Percentiles rank a stretch among this genome's conserved stretches.
These are phyloP conservation scores for Linnemannia exigua DNA, from an alignment of 192 early-diverging fungal genomes.

Conservation along the genomic window DNA sequence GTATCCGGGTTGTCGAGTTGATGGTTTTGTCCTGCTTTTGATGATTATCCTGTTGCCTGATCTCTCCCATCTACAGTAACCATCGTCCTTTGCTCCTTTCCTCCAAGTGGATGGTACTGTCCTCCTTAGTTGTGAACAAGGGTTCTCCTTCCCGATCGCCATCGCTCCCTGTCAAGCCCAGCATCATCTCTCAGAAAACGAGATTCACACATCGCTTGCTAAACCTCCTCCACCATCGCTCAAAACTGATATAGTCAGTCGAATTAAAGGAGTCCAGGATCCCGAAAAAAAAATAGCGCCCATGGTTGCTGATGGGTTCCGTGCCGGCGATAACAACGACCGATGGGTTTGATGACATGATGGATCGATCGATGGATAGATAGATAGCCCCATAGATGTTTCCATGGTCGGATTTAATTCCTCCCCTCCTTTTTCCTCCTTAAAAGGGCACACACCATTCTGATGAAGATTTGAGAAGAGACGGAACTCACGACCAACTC, in stretches of 20 bases:
- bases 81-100: not conserved
- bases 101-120: not conserved
- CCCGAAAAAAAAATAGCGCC: not conserved
- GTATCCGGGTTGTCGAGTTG: not conserved
- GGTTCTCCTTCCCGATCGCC: not conserved
- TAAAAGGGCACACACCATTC: conserved; percentile 1
- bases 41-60: not conserved
- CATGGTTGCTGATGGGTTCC: not conserved
- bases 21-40: not conserved
- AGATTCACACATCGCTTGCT: not conserved
- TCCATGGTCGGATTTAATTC: not conserved
- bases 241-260: not conserved
- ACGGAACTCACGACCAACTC: conserved; percentile 12
- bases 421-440: not conserved
- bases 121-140: not conserved
- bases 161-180: not conserved
- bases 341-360: not conserved
- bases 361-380: conserved; percentile 39
- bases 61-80: not conserved
- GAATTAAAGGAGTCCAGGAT: not conserved
- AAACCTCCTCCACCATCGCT: not conserved
- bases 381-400: not conserved
- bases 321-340: not conserved
- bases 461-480: conserved; percentile 28
- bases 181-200: not conserved